These are phyloP conservation scores for Homolaphlyctis polyrhiza DNA, from an alignment of 371 early-diverging fungal genomes.

Conservation along the genomic window DNA sequence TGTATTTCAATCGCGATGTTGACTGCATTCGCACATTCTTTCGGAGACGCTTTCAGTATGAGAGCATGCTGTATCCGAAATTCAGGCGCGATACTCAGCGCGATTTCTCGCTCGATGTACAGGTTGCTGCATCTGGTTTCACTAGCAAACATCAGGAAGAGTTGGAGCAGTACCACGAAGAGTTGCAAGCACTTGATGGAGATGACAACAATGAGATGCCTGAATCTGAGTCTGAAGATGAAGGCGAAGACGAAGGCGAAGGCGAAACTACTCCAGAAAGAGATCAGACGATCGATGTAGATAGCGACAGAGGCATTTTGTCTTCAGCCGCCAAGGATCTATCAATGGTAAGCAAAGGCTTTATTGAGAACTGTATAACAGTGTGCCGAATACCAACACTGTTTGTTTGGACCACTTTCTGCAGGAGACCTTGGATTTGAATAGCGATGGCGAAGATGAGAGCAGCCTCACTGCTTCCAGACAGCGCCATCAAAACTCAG, in stretches of 20 bases:
- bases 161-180: slow-evolving; percentile 49
- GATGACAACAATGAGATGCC: not conserved
- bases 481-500: slow-evolving; percentile 4
- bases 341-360: not conserved
- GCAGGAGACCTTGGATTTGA: not conserved
- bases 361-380: not conserved
- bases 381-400: not conserved
- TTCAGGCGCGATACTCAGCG: slow-evolving; percentile 77
- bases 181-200: not conserved
- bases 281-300: not conserved
- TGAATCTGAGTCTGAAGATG: not conserved
- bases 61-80: slow-evolving; percentile 82
- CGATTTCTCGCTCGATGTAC: slow-evolving; percentile 87
- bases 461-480: not conserved
- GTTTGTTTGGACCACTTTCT: not conserved
- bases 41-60: slow-evolving; percentile 82
- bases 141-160: slow-evolving; percentile 84
- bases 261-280: not conserved
- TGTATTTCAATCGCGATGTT: slow-evolving; percentile 97
- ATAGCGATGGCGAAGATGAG: no score
- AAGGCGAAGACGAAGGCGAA: not conserved
- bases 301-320: not conserved
- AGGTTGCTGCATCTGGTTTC: slow-evolving; percentile 94
- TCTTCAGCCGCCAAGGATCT: not conserved
- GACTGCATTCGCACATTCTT: slow-evolving; percentile 96